These are phyloP conservation scores for Malassezia sp. DNA, from an alignment of 1,284 basidiomycete species.

Conservation along the genomic window DNA sequence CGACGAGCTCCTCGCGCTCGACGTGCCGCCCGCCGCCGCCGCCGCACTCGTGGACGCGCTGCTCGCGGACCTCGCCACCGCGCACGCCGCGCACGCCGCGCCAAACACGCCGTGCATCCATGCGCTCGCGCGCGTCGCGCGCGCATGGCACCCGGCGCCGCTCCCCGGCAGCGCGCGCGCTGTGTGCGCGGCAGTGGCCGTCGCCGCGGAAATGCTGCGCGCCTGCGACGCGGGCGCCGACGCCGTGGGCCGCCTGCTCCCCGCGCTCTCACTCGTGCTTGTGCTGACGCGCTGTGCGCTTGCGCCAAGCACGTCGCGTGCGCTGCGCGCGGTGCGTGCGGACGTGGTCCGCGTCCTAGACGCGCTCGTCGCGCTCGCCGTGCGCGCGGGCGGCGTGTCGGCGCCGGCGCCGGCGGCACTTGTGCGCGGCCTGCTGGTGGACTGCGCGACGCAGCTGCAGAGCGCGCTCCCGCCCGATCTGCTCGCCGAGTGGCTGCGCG, in stretches of 20 bases:
- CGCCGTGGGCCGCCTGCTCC: not conserved
- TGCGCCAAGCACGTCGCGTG: too few species aligned
- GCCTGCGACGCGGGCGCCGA: not conserved
- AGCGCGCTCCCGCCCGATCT: not conserved
- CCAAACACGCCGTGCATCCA: not conserved
- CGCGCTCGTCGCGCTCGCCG: not conserved
- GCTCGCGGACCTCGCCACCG: not conserved
- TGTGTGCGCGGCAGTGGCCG: not conserved
- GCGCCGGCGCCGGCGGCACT: too few species aligned
- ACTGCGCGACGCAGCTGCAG: not conserved
- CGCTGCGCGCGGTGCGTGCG: not conserved
- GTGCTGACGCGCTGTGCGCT: not conserved
- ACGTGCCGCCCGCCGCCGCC: not conserved
- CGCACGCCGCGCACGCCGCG: not conserved
- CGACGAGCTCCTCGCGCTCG: not conserved
- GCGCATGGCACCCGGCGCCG: not conserved
- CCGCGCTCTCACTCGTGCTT: not conserved
- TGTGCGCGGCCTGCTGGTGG: conserved; percentile 1
- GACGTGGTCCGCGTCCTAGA: not conserved
- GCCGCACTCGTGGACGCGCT: not conserved
- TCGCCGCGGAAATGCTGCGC: too few species aligned
- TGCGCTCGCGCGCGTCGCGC: conserved; percentile 1
- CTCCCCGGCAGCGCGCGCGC: too few species aligned
- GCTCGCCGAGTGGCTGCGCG: not conserved
- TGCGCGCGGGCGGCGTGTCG: not conserved